Evolutionary conservation across 805 yeast genomes (phyloP).

Genomic region (Candida verbasci): DNA sequence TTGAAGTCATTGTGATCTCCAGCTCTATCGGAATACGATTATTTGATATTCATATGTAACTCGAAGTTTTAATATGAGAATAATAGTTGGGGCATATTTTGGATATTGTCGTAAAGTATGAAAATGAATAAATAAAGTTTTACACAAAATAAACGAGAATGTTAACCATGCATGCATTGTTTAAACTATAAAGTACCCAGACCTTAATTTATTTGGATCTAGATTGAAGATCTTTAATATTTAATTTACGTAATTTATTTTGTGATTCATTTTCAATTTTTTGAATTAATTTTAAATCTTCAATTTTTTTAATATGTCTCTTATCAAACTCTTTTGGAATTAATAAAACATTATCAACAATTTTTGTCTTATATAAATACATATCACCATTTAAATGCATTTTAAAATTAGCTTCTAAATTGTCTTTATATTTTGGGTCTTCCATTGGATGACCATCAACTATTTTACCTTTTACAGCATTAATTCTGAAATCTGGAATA

Average conservation of each 20-base stretch:
- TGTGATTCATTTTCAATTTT: background rate
- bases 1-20: too few relatives aligned
- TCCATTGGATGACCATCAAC: background rate
- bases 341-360: background rate
- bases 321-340: background rate
- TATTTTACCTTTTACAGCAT: background rate
- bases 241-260: background rate
- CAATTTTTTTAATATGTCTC: background rate
- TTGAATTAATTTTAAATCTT: background rate
- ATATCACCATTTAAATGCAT: background rate
- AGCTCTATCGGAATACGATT: too few relatives aligned
- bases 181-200: too few relatives aligned
- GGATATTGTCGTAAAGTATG: too few relatives aligned
- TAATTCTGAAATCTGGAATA: too few relatives aligned
- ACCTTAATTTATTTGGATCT: background rate
- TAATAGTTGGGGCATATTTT: too few relatives aligned
- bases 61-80: too few relatives aligned
- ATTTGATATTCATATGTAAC: too few relatives aligned
- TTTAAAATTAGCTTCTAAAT: background rate
- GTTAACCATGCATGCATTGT: too few relatives aligned
- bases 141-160: too few relatives aligned
- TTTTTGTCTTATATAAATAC: background rate
- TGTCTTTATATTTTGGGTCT: background rate
- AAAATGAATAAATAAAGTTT: too few relatives aligned
- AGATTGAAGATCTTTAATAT: background rate